Evolutionary conservation across 495 filamentous ascomycete genomes (phyloP).

Genomic region (Astrocystis sublimbata): DNA sequence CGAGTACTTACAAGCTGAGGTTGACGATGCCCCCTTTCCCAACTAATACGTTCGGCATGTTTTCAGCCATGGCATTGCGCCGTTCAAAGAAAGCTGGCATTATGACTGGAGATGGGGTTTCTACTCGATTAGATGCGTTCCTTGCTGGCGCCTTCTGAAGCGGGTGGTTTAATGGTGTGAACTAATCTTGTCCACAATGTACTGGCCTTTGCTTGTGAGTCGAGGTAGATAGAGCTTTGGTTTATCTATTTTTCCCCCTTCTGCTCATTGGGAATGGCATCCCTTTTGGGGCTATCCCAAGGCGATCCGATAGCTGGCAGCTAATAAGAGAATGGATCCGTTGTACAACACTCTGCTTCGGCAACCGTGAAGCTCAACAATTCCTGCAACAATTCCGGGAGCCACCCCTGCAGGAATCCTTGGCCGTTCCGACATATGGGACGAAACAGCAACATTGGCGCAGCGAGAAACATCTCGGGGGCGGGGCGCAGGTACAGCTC

Average conservation of each 20-base stretch:
- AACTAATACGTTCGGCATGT: slow-evolving; percentile 22
- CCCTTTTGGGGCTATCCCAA: slow-evolving; percentile 6
- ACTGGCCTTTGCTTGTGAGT: not conserved
- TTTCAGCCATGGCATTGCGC: not conserved
- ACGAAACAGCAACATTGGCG: slow-evolving; percentile 14
- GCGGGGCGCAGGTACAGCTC: not conserved
- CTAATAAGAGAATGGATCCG: not conserved
- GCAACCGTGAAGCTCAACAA: slow-evolving; percentile 9
- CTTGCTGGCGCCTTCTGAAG: not conserved
- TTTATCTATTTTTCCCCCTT: not conserved
- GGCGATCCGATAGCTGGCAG: not conserved
- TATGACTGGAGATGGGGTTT: not conserved
- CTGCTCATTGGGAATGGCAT: not conserved
- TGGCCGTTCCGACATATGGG: not conserved
- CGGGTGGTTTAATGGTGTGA: not conserved
- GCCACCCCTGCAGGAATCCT: slow-evolving; percentile 17
- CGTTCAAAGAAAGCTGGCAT: not conserved
- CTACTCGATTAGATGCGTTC: not conserved
- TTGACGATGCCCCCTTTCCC: slow-evolving; percentile 20
- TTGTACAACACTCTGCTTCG: not conserved
- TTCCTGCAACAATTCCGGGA: slow-evolving; percentile 1
- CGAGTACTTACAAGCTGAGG: slow-evolving; percentile 23
- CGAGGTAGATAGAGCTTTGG: slow-evolving; percentile 2
- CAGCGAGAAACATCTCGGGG: slow-evolving; percentile 3
- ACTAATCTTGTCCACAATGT: not conserved